A percentile compares a stretch with the other conserved stretches of the same genome.
phyloP scores from a whole-genome alignment of 495 filamentous ascomycete species.

The Neurospora tetrasperma region DNA sequence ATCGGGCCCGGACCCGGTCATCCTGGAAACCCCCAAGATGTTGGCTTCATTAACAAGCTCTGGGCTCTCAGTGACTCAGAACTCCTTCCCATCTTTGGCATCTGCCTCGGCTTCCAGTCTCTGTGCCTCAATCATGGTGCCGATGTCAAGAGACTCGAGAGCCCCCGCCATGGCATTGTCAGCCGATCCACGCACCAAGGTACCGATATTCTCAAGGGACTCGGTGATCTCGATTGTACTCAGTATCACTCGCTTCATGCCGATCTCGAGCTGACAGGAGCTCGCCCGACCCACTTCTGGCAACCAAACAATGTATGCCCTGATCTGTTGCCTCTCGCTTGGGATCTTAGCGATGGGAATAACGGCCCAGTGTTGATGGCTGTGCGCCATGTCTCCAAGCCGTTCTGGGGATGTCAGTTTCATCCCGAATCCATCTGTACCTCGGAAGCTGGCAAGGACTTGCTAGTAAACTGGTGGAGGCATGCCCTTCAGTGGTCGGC shows the following conservation, averaged over 20 bases:
- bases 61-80: background rate
- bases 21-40: background rate
- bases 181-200: background rate
- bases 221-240: background rate
- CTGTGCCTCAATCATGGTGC: background rate
- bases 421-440: background rate
- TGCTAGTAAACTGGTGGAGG: background rate
- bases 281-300: background rate
- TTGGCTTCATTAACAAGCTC: background rate
- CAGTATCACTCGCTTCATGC: background rate
- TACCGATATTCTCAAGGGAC: background rate
- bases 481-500: background rate
- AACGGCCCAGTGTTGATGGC: background rate
- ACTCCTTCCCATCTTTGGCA: background rate
- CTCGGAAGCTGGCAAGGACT: background rate
- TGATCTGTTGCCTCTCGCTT: background rate
- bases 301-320: background rate
- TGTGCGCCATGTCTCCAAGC: background rate
- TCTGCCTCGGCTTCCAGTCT: background rate
- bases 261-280: background rate
- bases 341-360: background rate
- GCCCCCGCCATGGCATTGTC: background rate
- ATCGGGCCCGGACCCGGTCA: background rate
- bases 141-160: background rate
- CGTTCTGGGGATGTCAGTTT: background rate